Evolutionary conservation across 805 yeast species (phyloP).

Genomic region (Kodamaea fukazawae): DNA sequence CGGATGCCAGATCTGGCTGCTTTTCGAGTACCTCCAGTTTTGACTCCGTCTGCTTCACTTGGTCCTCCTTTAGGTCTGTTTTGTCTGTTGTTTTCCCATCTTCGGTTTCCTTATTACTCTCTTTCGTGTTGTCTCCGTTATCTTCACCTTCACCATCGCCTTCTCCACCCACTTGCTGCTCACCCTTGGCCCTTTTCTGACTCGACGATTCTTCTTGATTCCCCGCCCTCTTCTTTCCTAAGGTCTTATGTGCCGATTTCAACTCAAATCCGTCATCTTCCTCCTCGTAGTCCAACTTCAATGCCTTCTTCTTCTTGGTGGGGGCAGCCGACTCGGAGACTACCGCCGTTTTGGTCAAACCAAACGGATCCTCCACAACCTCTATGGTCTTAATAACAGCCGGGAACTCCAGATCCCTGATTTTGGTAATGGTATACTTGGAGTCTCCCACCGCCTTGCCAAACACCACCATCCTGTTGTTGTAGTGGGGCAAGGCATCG

Average conservation of each 20-base stretch:
- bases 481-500: constrained; percentile 43
- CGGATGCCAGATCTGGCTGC: neutral
- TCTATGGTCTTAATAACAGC: constrained; percentile 39
- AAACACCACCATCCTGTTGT: constrained; percentile 42
- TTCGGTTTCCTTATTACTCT: neutral
- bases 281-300: constrained; percentile 34
- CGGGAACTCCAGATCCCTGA: constrained; percentile 56
- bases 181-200: constrained; percentile 4
- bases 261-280: constrained; percentile 36
- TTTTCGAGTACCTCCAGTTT: too few species aligned
- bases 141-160: constrained; percentile 12
- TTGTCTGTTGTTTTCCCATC: too few species aligned
- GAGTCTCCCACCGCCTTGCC: constrained; percentile 61
- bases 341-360: constrained; percentile 14
- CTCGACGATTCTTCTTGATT: neutral
- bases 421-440: constrained; percentile 49
- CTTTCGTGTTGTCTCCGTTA: neutral
- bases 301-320: constrained; percentile 27
- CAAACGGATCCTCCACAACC: constrained; percentile 49
- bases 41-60: too few species aligned
- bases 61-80: too few species aligned
- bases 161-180: constrained; percentile 7
- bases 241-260: constrained; percentile 42
- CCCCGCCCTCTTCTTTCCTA: constrained; percentile 12
- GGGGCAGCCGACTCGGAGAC: constrained; percentile 16